phyloP scores from a whole-genome alignment of 208 protist species.

The Borovskyia barvae region DNA sequence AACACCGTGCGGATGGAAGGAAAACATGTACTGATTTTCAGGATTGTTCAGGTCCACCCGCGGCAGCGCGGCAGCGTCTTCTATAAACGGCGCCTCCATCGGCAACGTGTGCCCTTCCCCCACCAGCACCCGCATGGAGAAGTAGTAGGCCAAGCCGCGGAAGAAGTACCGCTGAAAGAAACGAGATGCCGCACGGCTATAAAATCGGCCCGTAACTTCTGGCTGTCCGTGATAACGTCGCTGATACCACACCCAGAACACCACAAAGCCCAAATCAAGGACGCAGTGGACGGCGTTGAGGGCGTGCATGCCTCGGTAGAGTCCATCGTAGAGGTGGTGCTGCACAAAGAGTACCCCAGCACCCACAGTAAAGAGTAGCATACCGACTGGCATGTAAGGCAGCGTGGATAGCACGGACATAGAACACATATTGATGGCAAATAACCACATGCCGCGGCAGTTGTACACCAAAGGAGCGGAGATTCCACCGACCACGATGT shows the following conservation, averaged over 20 bases:
- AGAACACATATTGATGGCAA: conserved; percentile 55
- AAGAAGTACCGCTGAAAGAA: conserved; percentile 67
- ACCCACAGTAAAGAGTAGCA: conserved; percentile 46
- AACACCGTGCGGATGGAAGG: conserved; percentile 84
- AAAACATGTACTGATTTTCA: conserved; percentile 70
- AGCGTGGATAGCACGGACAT: conserved; percentile 69
- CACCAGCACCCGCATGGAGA: conserved; percentile 43
- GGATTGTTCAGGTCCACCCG: conserved; percentile 52
- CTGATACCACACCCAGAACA: conserved; percentile 76
- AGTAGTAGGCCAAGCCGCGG: conserved; percentile 55
- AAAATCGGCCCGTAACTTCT: conserved; percentile 54
- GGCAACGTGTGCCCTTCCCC: conserved; percentile 25
- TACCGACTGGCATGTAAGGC: conserved; percentile 50
- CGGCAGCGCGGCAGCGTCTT: conserved; percentile 3
- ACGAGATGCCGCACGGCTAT: conserved; percentile 17
- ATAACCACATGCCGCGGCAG: conserved; percentile 54
- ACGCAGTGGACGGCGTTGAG: conserved; percentile 41
- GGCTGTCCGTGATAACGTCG: conserved; percentile 50
- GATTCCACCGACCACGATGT: conserved; percentile 44
- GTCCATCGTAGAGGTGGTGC: conserved; percentile 64
- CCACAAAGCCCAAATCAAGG: conserved; percentile 32
- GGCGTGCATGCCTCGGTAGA: conserved; percentile 25
- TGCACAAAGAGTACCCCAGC: conserved; percentile 47
- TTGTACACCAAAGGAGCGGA: conserved; percentile 47
- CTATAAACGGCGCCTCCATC: conserved; percentile 12